These are phyloP conservation scores for Fusarium dlaminii DNA, from an alignment of 2,329 filamentous ascomycete species.

Conservation along the genomic window DNA sequence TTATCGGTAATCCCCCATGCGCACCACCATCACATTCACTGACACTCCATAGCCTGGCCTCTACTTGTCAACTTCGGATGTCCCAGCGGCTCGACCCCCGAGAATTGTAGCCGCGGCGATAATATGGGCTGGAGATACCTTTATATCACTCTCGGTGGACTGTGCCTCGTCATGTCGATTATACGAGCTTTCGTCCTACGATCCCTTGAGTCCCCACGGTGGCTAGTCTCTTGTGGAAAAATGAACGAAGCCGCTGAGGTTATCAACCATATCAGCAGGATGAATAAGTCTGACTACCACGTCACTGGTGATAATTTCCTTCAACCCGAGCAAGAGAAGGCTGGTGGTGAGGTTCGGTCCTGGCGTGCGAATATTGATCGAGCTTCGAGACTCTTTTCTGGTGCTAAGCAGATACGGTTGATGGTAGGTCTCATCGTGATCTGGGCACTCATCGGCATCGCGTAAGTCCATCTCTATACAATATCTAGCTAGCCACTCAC, in stretches of 20 bases:
- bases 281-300: background rate
- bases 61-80: background rate
- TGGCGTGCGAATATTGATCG: background rate
- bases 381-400: background rate
- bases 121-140: background rate
- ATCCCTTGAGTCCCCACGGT: background rate
- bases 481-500: fast-evolving
- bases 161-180: background rate
- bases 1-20: background rate
- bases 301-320: background rate
- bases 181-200: background rate
- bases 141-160: background rate
- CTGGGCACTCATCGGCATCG: background rate
- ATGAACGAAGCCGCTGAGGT: background rate
- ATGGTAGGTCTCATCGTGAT: background rate
- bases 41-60: background rate
- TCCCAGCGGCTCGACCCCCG: background rate
- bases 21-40: background rate
- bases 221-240: background rate
- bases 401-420: background rate
- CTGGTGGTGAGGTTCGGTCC: background rate
- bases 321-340: fast-evolving
- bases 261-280: background rate
- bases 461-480: background rate
- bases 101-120: background rate